Percentiles rank a stretch among this genome's conserved stretches.
These are phyloP conservation scores for Dictyostelium capitatum DNA, from an alignment of 78 protist genomes.

Conservation along the genomic window DNA sequence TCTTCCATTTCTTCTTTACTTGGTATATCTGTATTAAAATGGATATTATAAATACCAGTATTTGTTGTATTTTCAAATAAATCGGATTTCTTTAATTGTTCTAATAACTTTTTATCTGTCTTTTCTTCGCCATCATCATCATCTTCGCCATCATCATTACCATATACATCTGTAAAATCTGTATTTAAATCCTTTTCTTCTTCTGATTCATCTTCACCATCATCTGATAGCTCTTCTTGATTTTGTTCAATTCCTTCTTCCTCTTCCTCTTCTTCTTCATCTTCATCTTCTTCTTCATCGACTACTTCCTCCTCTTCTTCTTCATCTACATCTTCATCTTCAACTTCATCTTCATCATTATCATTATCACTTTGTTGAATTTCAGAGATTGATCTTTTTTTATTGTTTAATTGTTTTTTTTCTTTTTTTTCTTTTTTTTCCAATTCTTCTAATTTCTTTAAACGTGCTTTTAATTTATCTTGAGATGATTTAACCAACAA, in stretches of 20 bases:
- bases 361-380: constrained; percentile 13
- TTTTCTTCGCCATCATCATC: constrained; percentile 16
- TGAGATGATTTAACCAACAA: neutral
- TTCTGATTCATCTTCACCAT: constrained; percentile 17
- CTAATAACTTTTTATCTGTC: neutral
- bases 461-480: neutral
- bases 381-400: neutral
- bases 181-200: neutral
- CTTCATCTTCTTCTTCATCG: neutral
- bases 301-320: neutral
- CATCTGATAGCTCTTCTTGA: neutral
- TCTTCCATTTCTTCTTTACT: constrained; percentile 5
- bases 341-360: neutral
- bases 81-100: neutral
- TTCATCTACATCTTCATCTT: neutral
- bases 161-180: constrained; percentile 48
- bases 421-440: neutral
- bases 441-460: constrained; percentile 25
- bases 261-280: neutral
- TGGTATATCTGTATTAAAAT: constrained; percentile 46
- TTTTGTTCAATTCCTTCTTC: neutral
- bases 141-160: neutral
- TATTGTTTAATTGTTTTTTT: neutral
- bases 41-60: constrained; percentile 13
- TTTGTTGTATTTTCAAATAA: constrained; percentile 10